These are phyloP conservation scores for Hyaloscypha bicolor DNA, from an alignment of 495 filamentous ascomycete species.

Conservation along the genomic window DNA sequence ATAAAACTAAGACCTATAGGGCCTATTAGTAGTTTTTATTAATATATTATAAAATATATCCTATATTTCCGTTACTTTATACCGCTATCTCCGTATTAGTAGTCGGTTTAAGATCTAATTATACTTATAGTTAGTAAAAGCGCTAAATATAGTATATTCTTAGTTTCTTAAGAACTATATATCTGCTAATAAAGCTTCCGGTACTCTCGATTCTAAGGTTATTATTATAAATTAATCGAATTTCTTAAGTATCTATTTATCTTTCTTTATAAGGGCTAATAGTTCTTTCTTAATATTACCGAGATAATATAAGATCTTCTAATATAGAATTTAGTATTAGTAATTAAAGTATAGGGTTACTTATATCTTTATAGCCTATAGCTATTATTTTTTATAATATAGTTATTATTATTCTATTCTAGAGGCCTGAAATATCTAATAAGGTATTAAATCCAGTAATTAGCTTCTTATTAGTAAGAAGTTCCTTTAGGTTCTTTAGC, in stretches of 20 bases:
- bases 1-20: too few relatives aligned
- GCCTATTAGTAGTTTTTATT: too few relatives aligned
- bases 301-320: conserved; percentile 34
- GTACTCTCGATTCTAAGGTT: conserved; percentile 20
- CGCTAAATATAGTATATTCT: conserved; percentile 10
- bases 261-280: conserved; percentile 5
- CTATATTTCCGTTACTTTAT: too few relatives aligned
- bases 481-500: too few relatives aligned
- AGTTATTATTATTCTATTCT: conserved; percentile 35
- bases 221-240: conserved; percentile 21
- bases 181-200: conserved; percentile 14
- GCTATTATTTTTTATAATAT: conserved; percentile 29
- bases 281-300: conserved; percentile 22
- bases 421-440: conserved; percentile 35
- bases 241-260: conserved; percentile 11
- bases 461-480: not conserved
- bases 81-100: too few relatives aligned
- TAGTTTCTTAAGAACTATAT: conserved; percentile 9
- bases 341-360: conserved; percentile 8
- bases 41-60: too few relatives aligned
- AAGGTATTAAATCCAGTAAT: conserved; percentile 30
- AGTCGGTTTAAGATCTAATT: conserved; percentile 5
- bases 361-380: conserved; percentile 8
- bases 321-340: not conserved
- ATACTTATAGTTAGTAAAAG: conserved; percentile 20